These are phyloP conservation scores for Ceratobasidium sp. DNA, from an alignment of 1,284 basidiomycete genomes.

Conservation along the genomic window DNA sequence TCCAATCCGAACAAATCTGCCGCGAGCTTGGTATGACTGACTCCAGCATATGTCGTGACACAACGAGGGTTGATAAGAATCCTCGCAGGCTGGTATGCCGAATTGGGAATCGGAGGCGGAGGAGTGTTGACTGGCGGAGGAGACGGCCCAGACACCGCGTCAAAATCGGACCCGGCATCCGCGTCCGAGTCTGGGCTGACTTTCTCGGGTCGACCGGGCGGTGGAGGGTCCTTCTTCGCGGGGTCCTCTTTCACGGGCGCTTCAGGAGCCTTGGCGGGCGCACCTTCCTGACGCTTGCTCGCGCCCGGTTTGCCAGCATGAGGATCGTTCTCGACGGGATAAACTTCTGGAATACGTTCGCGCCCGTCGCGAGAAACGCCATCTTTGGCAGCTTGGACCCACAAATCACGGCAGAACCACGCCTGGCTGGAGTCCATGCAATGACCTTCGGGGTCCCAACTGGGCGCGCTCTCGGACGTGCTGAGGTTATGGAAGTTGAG, in stretches of 20 bases:
- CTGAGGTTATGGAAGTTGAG: conserved; percentile 77
- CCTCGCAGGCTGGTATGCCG: conserved; percentile 85
- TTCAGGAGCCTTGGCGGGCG: conserved; percentile 44
- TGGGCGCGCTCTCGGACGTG: conserved; percentile 68
- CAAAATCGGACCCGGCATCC: conserved; percentile 89
- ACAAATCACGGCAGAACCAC: conserved; percentile 95
- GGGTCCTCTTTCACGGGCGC: conserved; percentile 55
- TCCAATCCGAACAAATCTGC: conserved; percentile 88
- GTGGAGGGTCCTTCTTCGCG: conserved; percentile 45
- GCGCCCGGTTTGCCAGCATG: conserved; percentile 9
- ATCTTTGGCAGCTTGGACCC: conserved; percentile 85
- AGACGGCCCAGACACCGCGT: conserved; percentile 79
- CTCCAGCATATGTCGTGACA: conserved; percentile 96
- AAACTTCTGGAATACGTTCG: conserved; percentile 37
- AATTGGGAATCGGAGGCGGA: conserved; percentile 73
- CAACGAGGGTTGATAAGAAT: conserved; percentile 95
- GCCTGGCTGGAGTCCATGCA: conserved; percentile 95
- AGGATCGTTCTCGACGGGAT: conserved; percentile 39
- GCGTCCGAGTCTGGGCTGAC: conserved; percentile 71
- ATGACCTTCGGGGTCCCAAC: conserved; percentile 79
- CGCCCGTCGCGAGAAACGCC: conserved; percentile 68
- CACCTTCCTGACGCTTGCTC: conserved; percentile 26
- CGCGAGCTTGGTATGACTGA: conserved; percentile 92
- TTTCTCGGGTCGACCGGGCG: conserved; percentile 45
- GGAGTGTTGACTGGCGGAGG: conserved; percentile 57